Percentiles rank a stretch among this genome's conserved stretches.
phyloP scores from a whole-genome alignment of 139 green algal species.

The Pseudopediastrum boryanum region DNA sequence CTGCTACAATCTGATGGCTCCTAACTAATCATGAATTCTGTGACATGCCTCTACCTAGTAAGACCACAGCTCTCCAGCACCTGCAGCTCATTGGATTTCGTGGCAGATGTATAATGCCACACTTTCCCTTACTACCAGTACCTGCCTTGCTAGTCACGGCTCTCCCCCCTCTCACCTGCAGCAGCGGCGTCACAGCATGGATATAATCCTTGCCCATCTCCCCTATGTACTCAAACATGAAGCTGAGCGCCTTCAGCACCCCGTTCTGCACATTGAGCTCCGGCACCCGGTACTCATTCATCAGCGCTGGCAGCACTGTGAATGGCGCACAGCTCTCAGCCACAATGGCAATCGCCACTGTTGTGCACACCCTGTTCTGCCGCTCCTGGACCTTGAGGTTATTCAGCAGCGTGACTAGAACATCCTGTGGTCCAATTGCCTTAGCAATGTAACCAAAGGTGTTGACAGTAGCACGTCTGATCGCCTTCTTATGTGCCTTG shows the following conservation, averaged over 20 bases:
- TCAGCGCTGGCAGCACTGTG: constrained; percentile 98
- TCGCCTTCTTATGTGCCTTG: constrained; percentile 90
- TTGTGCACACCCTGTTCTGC: constrained; percentile 99
- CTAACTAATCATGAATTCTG: too few relatives aligned
- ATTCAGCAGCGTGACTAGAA: constrained; percentile 98
- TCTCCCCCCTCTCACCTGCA: constrained; percentile 65
- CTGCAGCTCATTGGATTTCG: too few relatives aligned
- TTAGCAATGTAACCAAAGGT: constrained; percentile 99
- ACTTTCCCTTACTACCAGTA: too few relatives aligned
- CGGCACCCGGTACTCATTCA: constrained; percentile 98
- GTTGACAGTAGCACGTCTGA: constrained; percentile 95
- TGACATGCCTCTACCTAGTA: too few relatives aligned
- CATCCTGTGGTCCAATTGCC: constrained; percentile 97
- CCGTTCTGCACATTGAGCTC: constrained; percentile 99
- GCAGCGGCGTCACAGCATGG: constrained; percentile 94
- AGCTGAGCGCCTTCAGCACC: constrained; percentile 93
- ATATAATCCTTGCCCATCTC: constrained; percentile 99
- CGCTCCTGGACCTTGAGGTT: constrained; percentile 99
- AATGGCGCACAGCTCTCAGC: constrained; percentile 98
- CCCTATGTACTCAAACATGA: constrained; percentile 99
- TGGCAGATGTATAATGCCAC: too few relatives aligned
- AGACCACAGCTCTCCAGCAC: too few relatives aligned
- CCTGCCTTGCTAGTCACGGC: too few relatives aligned
- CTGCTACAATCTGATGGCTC: too few relatives aligned
- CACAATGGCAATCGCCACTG: constrained; percentile 99